phyloP scores from a whole-genome alignment of 73 alveolate species.

The Paramecium pentaurelia region DNA sequence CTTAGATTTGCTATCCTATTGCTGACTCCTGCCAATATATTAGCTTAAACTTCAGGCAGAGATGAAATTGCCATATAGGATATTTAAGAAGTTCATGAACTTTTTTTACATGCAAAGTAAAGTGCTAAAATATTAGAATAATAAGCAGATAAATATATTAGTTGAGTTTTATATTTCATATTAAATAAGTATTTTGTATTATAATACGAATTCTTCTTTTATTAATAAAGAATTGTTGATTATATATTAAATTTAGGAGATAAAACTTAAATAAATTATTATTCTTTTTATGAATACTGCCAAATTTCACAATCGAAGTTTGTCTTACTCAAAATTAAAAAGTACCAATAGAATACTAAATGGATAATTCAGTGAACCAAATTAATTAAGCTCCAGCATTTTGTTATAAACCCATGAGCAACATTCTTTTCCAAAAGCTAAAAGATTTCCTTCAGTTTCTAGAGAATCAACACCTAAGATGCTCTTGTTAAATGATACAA shows the following conservation, averaged over 20 bases:
- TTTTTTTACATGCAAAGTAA: constrained; percentile 97
- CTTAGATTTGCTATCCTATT: constrained; percentile 90
- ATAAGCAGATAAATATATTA: constrained; percentile 95
- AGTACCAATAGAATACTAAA: not conserved
- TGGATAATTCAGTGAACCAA: constrained; percentile 6
- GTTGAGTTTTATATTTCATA: constrained; percentile 61
- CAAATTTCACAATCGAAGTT: not conserved
- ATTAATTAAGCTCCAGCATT: not conserved
- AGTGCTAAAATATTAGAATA: constrained; percentile 94
- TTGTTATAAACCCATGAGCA: not conserved
- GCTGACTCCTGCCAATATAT: constrained; percentile 95
- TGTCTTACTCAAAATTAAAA: not conserved
- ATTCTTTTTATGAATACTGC: not conserved
- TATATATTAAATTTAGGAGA: not conserved
- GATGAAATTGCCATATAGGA: constrained; percentile 75
- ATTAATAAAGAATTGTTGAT: too few relatives aligned
- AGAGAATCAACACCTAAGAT: not conserved
- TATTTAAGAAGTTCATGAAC: constrained; percentile 87
- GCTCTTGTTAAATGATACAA: not conserved
- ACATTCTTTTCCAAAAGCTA: constrained; percentile 15
- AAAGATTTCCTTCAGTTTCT: not conserved
- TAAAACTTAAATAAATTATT: not conserved
- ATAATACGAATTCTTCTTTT: not conserved
- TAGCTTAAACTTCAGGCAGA: constrained; percentile 95
- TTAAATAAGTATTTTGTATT: not conserved